A percentile compares a stretch with the other conserved stretches of the same genome.
Conservation (phyloP, 1,139 yeast species). For the Diutina siamensis region DNA sequence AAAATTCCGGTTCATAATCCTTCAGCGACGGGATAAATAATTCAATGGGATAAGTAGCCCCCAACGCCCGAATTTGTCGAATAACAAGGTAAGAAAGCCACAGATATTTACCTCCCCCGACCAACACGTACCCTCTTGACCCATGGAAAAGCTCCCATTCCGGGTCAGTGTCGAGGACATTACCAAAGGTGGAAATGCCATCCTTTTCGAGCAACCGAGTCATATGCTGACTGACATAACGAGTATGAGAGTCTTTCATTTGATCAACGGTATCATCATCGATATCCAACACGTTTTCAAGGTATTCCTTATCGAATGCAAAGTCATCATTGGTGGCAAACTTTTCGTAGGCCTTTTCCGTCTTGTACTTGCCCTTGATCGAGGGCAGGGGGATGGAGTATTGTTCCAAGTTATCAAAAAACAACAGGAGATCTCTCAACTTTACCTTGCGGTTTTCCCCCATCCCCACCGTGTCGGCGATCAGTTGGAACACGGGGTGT, state of each 20-base stretch:
- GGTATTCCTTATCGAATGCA: slow-evolving; percentile 26
- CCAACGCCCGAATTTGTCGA: slow-evolving; percentile 28
- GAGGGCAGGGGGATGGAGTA: slow-evolving; percentile 9
- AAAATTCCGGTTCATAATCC: slow-evolving; percentile 41
- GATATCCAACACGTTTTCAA: slow-evolving; percentile 28
- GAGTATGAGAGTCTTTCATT: slow-evolving; percentile 22
- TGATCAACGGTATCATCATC: slow-evolving; percentile 20
- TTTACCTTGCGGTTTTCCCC: neutral
- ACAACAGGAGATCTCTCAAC: slow-evolving; percentile 1
- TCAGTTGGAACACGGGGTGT: neutral
- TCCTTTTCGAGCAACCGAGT: slow-evolving; percentile 19
- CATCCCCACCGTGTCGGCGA: neutral
- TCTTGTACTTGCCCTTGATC: slow-evolving; percentile 24
- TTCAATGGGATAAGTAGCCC: slow-evolving; percentile 31
- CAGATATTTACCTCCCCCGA: slow-evolving; percentile 34
- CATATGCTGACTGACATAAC: slow-evolving; percentile 22
- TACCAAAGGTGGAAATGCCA: slow-evolving; percentile 29
- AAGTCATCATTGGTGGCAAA: slow-evolving; percentile 16
- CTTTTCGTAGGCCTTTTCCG: slow-evolving; percentile 16
- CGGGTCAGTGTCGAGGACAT: slow-evolving; percentile 20
- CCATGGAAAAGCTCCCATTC: slow-evolving; percentile 28
- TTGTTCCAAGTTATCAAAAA: slow-evolving; percentile 9
- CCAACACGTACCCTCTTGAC: slow-evolving; percentile 28
- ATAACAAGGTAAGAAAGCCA: slow-evolving; percentile 36
- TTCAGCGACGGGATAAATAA: slow-evolving; percentile 39